A percentile compares a stretch with the other conserved stretches of the same genome.
phyloP scores from a whole-genome alignment of 2,329 filamentous ascomycete genomes.

The Achaetomium macrosporum region DNA sequence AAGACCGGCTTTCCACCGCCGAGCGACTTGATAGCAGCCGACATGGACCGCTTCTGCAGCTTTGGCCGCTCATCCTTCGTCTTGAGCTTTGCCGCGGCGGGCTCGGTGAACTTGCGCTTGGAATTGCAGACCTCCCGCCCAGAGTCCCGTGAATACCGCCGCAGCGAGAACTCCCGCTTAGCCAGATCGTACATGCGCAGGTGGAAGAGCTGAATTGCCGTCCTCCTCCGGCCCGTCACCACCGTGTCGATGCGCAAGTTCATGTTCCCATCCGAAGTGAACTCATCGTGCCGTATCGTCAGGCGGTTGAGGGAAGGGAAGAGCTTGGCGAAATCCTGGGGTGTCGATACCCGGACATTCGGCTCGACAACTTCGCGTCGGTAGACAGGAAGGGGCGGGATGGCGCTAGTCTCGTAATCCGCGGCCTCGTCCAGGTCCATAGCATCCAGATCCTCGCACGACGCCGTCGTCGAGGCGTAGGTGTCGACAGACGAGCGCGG shows the following conservation, averaged over 20 bases:
- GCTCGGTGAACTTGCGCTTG: slow-evolving; percentile 61
- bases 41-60: slow-evolving; percentile 41
- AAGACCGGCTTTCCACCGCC: slow-evolving; percentile 31
- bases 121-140: slow-evolving; percentile 89
- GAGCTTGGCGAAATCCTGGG: slow-evolving; percentile 73
- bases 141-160: slow-evolving; percentile 87
- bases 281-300: slow-evolving; percentile 82
- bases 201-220: slow-evolving; percentile 77
- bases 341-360: slow-evolving; percentile 68
- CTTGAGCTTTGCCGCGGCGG: slow-evolving; percentile 47
- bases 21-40: slow-evolving; percentile 44
- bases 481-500: slow-evolving; percentile 65
- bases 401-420: slow-evolving; percentile 33
- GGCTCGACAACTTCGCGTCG: slow-evolving; percentile 56
- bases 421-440: slow-evolving; percentile 31
- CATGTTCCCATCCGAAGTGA: slow-evolving; percentile 90
- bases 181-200: slow-evolving; percentile 89
- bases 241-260: slow-evolving; percentile 85
- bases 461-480: slow-evolving; percentile 67
- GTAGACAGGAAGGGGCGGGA: slow-evolving; percentile 53
- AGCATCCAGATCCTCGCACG: slow-evolving; percentile 49
- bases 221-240: slow-evolving; percentile 58
- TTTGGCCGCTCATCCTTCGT: slow-evolving; percentile 36
- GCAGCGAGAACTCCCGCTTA: slow-evolving; percentile 80
- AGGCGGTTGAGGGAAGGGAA: slow-evolving; percentile 82